Base-by-base conservation (phyloP, 1,139 yeast species). In the Yamadazyma sp. region DNA sequence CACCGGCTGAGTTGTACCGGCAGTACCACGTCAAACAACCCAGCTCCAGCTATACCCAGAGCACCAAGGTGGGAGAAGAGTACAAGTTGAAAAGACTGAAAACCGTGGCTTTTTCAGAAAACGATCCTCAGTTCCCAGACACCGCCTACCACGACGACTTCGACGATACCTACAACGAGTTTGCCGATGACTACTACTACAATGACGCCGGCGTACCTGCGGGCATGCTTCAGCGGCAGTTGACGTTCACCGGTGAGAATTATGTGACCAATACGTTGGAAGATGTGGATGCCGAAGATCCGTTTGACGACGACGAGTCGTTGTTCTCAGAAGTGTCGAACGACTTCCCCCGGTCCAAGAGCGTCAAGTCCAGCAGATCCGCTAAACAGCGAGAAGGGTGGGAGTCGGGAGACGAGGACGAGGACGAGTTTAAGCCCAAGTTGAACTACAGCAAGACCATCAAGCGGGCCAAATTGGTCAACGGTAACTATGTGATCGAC, bases 401-500 rank as follows among this genome's bases (percentile, higher is more conserved):
- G 31, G 39, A 43, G 14, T 48, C 48, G 34, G n/a, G n/a, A n/a
- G 59, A 56, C 8, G 58, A 56, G 23, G 71, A 65, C 32, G 72
- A 64, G 13, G 73, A 65, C 39, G 68, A 68, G 46, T 70, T 64
- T 51, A 58, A 59, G 35, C 76, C 77, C 1, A 59, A 68, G 31
- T 60, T 71, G 40, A 66, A 65, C 45, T 71, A 71, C 47, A 67
- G 74, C 23, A 68, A 67, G 42, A 76, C 79, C 33, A 65, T 72
- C 52, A 75, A 69, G 49, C 67, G 68, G 45, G 82, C 80, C 26
- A 67, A 68, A 44, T 64, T 84, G 54, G 82, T 80, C 48, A 68
- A 78, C 43, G 94, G 94, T 24, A 84, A 85, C 54, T 74, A 85
- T 51, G 86, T 86, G 8, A 73, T 85, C 32, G 95, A 85, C 59